A percentile compares a stretch with the other conserved stretches of the same genome.
phyloP scores from a whole-genome alignment of 352 stramenopile genomes.

The Pythium oligandrum region DNA sequence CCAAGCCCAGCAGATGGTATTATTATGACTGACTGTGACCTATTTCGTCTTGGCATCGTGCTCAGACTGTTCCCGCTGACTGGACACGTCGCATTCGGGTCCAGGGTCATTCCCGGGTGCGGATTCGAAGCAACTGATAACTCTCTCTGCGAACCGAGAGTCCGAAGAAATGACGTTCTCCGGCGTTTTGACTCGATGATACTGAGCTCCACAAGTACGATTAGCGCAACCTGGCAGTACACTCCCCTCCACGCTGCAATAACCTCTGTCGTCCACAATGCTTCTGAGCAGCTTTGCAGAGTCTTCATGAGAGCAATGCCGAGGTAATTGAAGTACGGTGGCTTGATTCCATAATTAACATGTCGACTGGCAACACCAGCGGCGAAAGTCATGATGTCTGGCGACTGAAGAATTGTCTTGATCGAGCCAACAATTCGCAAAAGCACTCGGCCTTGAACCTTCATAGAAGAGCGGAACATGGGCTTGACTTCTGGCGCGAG shows the following conservation, averaged over 20 bases:
- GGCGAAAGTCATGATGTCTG: slow-evolving; percentile 22
- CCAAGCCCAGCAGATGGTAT: too few relatives aligned
- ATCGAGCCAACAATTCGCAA: slow-evolving; percentile 35
- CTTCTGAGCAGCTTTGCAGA: slow-evolving; percentile 21
- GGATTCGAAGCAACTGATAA: neutral
- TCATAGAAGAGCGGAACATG: slow-evolving; percentile 36
- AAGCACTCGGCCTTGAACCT: slow-evolving; percentile 34
- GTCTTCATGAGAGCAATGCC: slow-evolving; percentile 23
- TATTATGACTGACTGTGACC: too few relatives aligned
- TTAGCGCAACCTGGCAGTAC: slow-evolving; percentile 22
- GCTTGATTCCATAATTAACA: slow-evolving; percentile 33
- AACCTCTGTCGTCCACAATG: slow-evolving; percentile 24
- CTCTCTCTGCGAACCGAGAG: neutral
- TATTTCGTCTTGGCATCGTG: slow-evolving; percentile 1
- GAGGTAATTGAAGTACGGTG: slow-evolving; percentile 30
- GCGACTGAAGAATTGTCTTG: slow-evolving; percentile 30
- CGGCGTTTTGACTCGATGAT: neutral
- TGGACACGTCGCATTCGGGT: slow-evolving; percentile 14
- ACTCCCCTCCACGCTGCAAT: slow-evolving; percentile 22
- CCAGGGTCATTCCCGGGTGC: slow-evolving; percentile 7
- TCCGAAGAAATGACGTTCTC: slow-evolving; percentile 1
- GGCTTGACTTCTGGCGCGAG: slow-evolving; percentile 29
- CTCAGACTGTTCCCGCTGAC: slow-evolving; percentile 21
- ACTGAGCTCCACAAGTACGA: slow-evolving; percentile 19
- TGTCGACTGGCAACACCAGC: slow-evolving; percentile 25